These are phyloP conservation scores for Tricholoma hemisulphureum DNA, from an alignment of 768 basidiomycete species.

Conservation along the genomic window DNA sequence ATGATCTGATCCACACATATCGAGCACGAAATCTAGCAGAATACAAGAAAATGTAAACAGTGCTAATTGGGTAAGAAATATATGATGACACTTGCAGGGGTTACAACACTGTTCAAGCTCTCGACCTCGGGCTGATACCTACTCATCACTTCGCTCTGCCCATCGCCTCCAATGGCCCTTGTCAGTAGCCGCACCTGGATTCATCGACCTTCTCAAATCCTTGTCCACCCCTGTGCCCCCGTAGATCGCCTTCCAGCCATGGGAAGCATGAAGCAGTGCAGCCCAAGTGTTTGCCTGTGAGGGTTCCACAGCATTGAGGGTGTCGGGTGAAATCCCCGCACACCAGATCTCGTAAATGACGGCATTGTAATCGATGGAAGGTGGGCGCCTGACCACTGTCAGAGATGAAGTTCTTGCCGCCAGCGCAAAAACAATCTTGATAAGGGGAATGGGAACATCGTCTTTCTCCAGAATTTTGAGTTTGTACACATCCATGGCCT, in stretches of 20 bases:
- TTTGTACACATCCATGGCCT: background rate
- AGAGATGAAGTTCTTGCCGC: slow-evolving; percentile 6
- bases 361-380: background rate
- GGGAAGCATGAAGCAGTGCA: background rate
- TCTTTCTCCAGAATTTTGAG: background rate
- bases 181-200: background rate
- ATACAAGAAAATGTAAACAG: no score
- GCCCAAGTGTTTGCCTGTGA: background rate
- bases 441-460: slow-evolving; percentile 13
- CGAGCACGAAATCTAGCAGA: no score
- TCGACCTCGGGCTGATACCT: no score
- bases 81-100: no score
- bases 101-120: no score
- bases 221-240: background rate
- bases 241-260: background rate
- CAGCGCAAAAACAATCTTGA: slow-evolving; percentile 25
- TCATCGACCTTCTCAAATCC: background rate
- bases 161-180: background rate
- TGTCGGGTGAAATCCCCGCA: background rate
- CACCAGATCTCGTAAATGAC: slow-evolving; percentile 2
- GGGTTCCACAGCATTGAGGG: background rate
- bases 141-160: background rate
- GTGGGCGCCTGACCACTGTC: background rate
- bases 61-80: no score
- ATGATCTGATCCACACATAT: no score